Evolutionary conservation across 129 eudicot genomes (phyloP).

Genomic region (Escallonia herrerae): DNA sequence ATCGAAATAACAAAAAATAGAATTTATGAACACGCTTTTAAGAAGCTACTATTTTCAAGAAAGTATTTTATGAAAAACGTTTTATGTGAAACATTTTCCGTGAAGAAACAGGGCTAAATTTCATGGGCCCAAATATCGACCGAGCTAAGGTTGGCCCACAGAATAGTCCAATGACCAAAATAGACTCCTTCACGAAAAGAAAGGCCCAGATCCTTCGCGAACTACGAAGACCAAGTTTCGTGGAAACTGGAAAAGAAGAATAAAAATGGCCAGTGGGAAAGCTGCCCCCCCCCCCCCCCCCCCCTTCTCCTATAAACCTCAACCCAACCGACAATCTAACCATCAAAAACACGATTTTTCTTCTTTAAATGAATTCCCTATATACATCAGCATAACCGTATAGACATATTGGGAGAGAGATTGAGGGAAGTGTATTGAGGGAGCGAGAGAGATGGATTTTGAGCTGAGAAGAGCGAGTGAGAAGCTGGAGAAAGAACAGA

Average conservation of each 20-base stretch:
- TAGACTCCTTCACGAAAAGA: conserved; percentile 1
- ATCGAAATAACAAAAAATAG: no score
- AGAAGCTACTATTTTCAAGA: no score
- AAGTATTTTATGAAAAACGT: no score
- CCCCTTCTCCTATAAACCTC: background rate
- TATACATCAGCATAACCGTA: background rate
- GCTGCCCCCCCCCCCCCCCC: no score
- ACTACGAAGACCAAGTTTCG: background rate
- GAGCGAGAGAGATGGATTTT: conserved; percentile 52
- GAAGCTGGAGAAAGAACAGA: conserved; percentile 81
- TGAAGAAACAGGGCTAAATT: no score
- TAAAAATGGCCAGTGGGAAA: background rate
- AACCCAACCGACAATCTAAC: conserved; percentile 1
- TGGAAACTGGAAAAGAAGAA: background rate
- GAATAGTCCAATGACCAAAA: background rate
- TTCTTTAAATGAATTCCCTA: background rate
- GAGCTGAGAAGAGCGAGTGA: conserved; percentile 85
- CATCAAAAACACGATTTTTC: background rate
- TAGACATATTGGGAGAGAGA: background rate
- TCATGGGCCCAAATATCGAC: background rate
- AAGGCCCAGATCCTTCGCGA: conserved; percentile 52
- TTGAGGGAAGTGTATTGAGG: background rate
- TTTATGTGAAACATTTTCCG: no score
- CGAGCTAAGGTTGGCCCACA: background rate
- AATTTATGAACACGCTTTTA: no score